Evolutionary conservation across 2,329 filamentous ascomycete species (phyloP), one percentile per base, ranked within the genome.

Genomic region (Alternaria postmessia): DNA sequence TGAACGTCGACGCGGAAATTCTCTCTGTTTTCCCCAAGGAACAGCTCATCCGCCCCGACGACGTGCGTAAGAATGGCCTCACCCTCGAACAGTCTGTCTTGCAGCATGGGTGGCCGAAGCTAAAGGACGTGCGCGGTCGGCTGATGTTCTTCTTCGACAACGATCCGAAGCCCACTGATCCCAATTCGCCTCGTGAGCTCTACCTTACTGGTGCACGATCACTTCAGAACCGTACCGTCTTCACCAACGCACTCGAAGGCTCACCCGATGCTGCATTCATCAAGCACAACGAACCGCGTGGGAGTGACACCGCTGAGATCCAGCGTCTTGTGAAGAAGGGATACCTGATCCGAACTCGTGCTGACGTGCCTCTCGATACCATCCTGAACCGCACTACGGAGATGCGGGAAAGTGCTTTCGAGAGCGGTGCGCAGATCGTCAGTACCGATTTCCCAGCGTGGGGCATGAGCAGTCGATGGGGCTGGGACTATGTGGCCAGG

Each of bases 61-160:
- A 84, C 57, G 63, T 85, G 2, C 80, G 82, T 24, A 68, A 75
- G 9, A 67, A 61, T 0, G 74, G 75, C 42, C 57, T 81, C 24
- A 83, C 82, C 0, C 78, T 85, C 12, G 83, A 85, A 64, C 63
- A 82, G 59, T 80, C 79, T 4, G 73, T 85, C 1, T 70, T 85
- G n/a, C 61, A 73, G 47, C 57, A 80, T 54, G 83, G 83, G n/a
- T 85, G 83, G 83, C 83, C 83, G 0, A 78, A 78, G 12, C 74
- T 85, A 2, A 75, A 81, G 3, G 76, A 78, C 3, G 78, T 80
- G 0, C 72, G 82, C 11, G 82, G 82, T 5, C 78, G 80, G 30
- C 78, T 85, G 66, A 76, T 84, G 60, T 85, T 85, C 75, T 79
- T 81, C 63, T 84, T 85, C 74, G 83, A 85, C 68, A 84, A 85